These are phyloP conservation scores for Pascua sp. DNA, from an alignment of 1,284 basidiomycete species.

Conservation along the genomic window DNA sequence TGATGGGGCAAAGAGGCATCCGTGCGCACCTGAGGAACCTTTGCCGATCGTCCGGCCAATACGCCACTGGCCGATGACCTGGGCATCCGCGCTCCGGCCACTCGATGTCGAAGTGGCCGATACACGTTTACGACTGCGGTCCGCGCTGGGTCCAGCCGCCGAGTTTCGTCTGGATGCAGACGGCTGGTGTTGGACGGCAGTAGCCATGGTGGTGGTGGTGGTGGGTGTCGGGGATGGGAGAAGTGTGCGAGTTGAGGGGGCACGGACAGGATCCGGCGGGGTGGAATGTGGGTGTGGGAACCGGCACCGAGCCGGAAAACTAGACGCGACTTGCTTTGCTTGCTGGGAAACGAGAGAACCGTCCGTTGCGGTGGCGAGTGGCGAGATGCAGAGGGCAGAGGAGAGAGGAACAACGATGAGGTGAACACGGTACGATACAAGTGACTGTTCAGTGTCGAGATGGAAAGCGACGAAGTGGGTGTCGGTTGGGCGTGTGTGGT, in stretches of 20 bases:
- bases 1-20: too few relatives aligned
- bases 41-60: slow-evolving; percentile 87
- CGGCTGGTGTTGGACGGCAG: slow-evolving; percentile 8
- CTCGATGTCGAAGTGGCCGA: slow-evolving; percentile 17
- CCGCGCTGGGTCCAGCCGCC: background rate
- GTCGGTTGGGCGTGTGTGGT: too few relatives aligned
- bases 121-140: background rate
- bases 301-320: too few relatives aligned
- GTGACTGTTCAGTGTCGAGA: too few relatives aligned
- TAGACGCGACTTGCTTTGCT: too few relatives aligned
- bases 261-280: too few relatives aligned
- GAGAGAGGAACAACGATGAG: background rate
- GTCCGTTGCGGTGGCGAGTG: background rate
- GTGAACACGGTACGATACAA: background rate
- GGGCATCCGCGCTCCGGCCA: slow-evolving; percentile 41
- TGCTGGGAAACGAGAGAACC: background rate
- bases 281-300: too few relatives aligned
- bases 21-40: slow-evolving; percentile 72
- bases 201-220: slow-evolving; percentile 7
- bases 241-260: background rate
- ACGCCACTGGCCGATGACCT: slow-evolving; percentile 80
- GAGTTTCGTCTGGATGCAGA: slow-evolving; percentile 5
- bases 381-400: background rate
- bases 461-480: too few relatives aligned
- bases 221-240: background rate